Conservation (phyloP, 495 filamentous ascomycete species). For the Penicillium cosmopolitanum region DNA sequence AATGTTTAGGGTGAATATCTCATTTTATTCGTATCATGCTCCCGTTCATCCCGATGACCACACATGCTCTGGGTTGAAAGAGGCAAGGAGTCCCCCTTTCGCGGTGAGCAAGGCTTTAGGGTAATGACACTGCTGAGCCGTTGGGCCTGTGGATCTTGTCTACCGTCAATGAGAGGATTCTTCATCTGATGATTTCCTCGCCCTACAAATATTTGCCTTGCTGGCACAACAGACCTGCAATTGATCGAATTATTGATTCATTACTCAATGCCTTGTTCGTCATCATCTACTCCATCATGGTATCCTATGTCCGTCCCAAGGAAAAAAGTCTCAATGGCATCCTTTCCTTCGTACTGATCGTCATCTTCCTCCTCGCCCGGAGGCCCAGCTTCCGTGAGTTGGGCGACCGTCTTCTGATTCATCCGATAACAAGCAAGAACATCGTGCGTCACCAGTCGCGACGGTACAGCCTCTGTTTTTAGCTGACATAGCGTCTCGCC, state of each 20-base stretch:
- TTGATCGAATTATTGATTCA: not conserved
- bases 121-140: too few relatives aligned
- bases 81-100: too few relatives aligned
- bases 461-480: constrained; percentile 51
- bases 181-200: too few relatives aligned
- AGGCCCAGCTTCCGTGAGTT: constrained; percentile 27
- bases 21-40: too few relatives aligned
- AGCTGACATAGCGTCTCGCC: constrained; percentile 65
- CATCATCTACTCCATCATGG: not conserved
- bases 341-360: constrained; percentile 38
- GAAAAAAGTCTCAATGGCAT: constrained; percentile 34
- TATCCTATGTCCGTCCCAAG: not conserved
- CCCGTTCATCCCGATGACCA: too few relatives aligned
- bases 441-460: constrained; percentile 33
- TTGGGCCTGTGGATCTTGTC: too few relatives aligned
- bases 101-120: too few relatives aligned
- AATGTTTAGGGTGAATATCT: too few relatives aligned
- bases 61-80: too few relatives aligned
- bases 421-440: constrained; percentile 37
- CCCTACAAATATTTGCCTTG: not conserved
- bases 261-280: not conserved
- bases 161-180: too few relatives aligned
- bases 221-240: not conserved
- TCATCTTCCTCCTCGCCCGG: constrained; percentile 18
- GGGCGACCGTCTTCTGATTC: constrained; percentile 37